A percentile compares a stretch with the other conserved stretches of the same genome.
Conservation (phyloP, 768 basidiomycete species). For the Dacryopinax primogenitus region DNA sequence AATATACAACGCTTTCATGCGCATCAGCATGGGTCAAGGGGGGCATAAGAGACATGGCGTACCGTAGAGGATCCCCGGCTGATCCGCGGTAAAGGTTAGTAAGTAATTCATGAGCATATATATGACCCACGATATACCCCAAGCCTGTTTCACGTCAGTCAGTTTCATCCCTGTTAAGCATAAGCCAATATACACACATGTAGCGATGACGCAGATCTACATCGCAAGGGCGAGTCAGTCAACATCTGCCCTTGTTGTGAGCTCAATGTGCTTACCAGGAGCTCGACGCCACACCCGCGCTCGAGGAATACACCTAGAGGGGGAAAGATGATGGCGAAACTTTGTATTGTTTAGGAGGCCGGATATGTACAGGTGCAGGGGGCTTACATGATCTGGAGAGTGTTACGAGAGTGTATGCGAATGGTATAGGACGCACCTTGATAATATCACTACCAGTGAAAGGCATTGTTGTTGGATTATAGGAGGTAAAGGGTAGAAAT, state of each 20-base stretch:
- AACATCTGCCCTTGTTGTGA: not conserved
- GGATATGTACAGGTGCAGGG: not conserved
- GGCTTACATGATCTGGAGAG: constrained; percentile 3
- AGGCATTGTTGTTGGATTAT: not conserved
- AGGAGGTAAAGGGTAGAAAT: not conserved
- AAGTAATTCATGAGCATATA: constrained; percentile 16
- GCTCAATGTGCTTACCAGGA: constrained; percentile 36
- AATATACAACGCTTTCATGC: constrained; percentile 56
- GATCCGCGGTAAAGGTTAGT: no score
- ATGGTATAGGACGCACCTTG: not conserved
- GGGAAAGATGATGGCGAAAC: constrained; percentile 58
- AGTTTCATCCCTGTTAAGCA: not conserved
- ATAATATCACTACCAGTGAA: constrained; percentile 8
- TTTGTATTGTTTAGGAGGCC: constrained; percentile 18
- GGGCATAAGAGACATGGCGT: constrained; percentile 18
- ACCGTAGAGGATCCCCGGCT: constrained; percentile 74
- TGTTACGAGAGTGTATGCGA: not conserved
- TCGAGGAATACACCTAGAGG: constrained; percentile 83
- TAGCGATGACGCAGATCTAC: constrained; percentile 60
- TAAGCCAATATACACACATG: constrained; percentile 20
- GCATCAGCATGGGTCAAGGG: not conserved
- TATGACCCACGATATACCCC: constrained; percentile 14
- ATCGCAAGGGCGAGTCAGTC: constrained; percentile 14
- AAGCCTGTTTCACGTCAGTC: constrained; percentile 2
- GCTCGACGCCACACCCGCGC: constrained; percentile 65